Conservation (phyloP, 2,329 filamentous ascomycete genomes). For the Phyllosticta citribraziliensis region DNA sequence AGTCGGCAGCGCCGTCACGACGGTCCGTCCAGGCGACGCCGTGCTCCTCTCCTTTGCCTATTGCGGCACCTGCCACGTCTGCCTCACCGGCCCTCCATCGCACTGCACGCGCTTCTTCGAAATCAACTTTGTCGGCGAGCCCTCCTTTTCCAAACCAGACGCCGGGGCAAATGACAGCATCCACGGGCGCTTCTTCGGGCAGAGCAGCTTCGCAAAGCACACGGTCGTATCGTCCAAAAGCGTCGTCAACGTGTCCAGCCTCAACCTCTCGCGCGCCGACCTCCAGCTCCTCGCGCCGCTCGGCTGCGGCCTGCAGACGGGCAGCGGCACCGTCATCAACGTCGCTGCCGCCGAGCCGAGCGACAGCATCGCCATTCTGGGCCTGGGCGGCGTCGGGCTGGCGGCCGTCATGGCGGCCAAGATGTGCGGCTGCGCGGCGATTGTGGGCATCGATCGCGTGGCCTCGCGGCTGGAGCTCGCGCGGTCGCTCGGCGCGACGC, state of each 20-base stretch:
- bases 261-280: conserved; percentile 27
- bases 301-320: conserved; percentile 39
- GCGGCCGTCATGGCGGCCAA: conserved; percentile 40
- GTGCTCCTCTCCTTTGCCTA: conserved; percentile 26
- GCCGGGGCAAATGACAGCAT: conserved; percentile 11
- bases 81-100: conserved; percentile 4
- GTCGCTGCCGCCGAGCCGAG: conserved; percentile 25
- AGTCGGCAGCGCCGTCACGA: conserved; percentile 29
- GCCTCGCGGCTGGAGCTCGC: conserved; percentile 26
- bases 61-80: conserved; percentile 7
- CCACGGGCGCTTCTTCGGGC: conserved; percentile 39
- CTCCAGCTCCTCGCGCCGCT: conserved; percentile 36
- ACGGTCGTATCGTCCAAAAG: conserved; percentile 31
- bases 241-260: conserved; percentile 32
- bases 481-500: conserved; percentile 29
- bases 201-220: conserved; percentile 35
- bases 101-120: conserved; percentile 7
- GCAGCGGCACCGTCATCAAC: conserved; percentile 26
- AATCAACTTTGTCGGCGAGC: conserved; percentile 9
- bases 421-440: conserved; percentile 25
- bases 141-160: not conserved
- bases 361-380: conserved; percentile 34
- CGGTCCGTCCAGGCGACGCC: conserved; percentile 33
- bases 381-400: conserved; percentile 39
- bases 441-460: conserved; percentile 30